These are phyloP conservation scores for Verticillium tricorpus DNA, from an alignment of 2,329 filamentous ascomycete species.

Conservation along the genomic window DNA sequence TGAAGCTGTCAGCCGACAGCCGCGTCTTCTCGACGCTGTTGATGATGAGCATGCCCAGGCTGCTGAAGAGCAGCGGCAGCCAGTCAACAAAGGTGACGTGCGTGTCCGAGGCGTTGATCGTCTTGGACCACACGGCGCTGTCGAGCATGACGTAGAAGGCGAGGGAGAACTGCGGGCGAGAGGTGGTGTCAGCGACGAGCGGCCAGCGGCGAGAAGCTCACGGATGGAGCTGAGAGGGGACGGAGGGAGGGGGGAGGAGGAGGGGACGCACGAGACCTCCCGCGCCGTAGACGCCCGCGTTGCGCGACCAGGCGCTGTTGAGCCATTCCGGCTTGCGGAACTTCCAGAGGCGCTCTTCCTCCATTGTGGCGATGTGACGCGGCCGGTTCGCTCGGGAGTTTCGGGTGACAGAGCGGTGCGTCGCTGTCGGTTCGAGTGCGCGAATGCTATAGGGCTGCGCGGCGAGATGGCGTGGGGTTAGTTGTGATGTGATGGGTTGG, in stretches of 20 bases:
- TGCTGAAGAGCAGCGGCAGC: slow-evolving; percentile 64
- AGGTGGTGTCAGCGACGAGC: neutral
- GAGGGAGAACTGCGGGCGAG: slow-evolving; percentile 54
- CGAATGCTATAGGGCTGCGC: neutral
- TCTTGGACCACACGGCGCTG: slow-evolving; percentile 61
- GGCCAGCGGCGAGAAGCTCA: no score
- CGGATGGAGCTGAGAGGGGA: no score
- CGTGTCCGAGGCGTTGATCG: slow-evolving; percentile 53
- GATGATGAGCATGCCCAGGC: slow-evolving; percentile 66
- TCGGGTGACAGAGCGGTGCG: neutral
- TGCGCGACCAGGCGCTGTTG: slow-evolving; percentile 59
- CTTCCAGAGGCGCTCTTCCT: slow-evolving; percentile 64
- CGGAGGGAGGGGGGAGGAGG: neutral
- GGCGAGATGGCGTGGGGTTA: neutral
- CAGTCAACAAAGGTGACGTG: slow-evolving; percentile 67
- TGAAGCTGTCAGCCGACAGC: slow-evolving; percentile 58
- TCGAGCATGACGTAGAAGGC: slow-evolving; percentile 67
- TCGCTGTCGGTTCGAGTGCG: neutral
- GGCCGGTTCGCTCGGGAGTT: neutral
- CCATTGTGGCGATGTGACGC: slow-evolving; percentile 34
- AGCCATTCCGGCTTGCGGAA: slow-evolving; percentile 64
- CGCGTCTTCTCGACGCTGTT: slow-evolving; percentile 65
- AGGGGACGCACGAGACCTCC: slow-evolving; percentile 54
- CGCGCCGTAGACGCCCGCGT: slow-evolving; percentile 57
- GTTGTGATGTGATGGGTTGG: neutral